Base-by-base conservation (phyloP, 2,329 filamentous ascomycete species). In the Nannizzia gypsea region DNA sequence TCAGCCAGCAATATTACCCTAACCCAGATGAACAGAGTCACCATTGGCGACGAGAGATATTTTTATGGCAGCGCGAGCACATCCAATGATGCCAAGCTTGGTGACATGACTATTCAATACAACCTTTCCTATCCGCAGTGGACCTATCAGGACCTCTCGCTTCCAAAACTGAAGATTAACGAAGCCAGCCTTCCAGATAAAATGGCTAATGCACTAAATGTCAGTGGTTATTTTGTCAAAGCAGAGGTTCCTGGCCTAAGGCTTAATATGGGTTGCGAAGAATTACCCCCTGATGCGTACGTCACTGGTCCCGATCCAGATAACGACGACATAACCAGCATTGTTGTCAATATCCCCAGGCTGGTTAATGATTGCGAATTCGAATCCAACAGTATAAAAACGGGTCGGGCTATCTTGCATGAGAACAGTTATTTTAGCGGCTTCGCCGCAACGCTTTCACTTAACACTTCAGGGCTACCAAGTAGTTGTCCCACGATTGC, bases 91-190 rank as follows among this genome's bases (percentile, higher is more conserved):
- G 3, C 8, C 8, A n/a, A 55, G n/a, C 24, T 55, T 24, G 50
- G 15, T 17, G 15, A 22, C 26, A 26, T 59, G 17, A 22, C 50
- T 22, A 11, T 59, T 36, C 26, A 48, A 6, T 24, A 6, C 15
- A 59, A 59, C 22, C 22, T 50, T 11, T 52, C 57, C 1, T 59
- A 59, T 34, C 57, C 57, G 0, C 20, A 54, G 15, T 59, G 57
- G 57, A 59, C 57, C 13, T 52, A 59, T 52, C 17, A 34, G 24
- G 57, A 59, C 22, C 44, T 59, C 20, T 20, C 46, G n/a, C 36
- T 59, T 36, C 31, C 31, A 34, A 34, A 34, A 11, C 26, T 38
- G 15, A 50, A 28, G 24, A 3, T 59, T 26, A 54, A 8, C 8
- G 17, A 11, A 22, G 1, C 3, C 11, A 11, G 4, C 8, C 2